Base-by-base conservation (phyloP, 495 filamentous ascomycete species). In the Penicillium simplicissimum region DNA sequence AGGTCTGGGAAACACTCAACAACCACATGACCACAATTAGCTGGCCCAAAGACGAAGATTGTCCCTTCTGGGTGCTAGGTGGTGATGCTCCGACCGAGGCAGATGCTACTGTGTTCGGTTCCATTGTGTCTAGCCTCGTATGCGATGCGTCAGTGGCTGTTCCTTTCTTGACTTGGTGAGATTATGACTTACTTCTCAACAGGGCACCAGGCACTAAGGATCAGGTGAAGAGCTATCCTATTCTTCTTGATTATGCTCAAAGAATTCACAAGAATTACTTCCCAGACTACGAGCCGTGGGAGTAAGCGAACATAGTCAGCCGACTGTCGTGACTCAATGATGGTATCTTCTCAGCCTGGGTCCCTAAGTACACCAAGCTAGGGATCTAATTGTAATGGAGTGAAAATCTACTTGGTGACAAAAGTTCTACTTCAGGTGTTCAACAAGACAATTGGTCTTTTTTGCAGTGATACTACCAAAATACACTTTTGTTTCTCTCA, bases 231-330 rank as follows among this genome's bases (percentile, higher is more conserved):
- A 48, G 64, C 3, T 81, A 81, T 36, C 80, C 84, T 1, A 71
- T 73, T 0, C 55, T 89, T 23, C 23, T 84, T 48, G 83, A 87
- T 0, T 90, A 88, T 69, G 85, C 83, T 8, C 48, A 57, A 10
- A 72, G 81, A 40, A 85, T 90, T 33, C 85, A 88, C 65, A 69
- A 81, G 23, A 52, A 57, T 0, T 89, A 84, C 63, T 88, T 88
- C 57, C 76, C 82, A 0, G 86, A 89, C 52, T 90, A 88, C 70
- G 69, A 56, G 19, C 11, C 52, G 2, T 74, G 74, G 74, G 65
- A 68, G 25, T 75, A 23, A 43, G 17, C 40, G 17, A 19, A n/a
- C n/a, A n/a, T n/a, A n/a, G n/a, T n/a, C n/a, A n/a, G n/a, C n/a
- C n/a, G n/a, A n/a, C n/a, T n/a, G n/a, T n/a, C n/a, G n/a, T n/a